These are phyloP conservation scores for Cryptosporidium viatorum DNA, from an alignment of 169 alveolate species.

Conservation along the genomic window DNA sequence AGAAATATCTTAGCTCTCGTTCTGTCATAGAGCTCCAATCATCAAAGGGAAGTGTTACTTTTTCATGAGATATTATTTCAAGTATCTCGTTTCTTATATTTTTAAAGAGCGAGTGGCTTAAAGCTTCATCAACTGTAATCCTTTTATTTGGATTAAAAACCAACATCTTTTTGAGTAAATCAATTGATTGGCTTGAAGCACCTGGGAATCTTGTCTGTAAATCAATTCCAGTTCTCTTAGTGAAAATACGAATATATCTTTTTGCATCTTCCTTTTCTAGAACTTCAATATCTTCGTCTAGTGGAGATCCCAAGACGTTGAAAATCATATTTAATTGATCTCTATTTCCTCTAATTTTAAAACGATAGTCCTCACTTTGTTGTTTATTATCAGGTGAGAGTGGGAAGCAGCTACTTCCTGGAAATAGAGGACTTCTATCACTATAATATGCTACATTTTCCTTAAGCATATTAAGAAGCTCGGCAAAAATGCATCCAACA, in stretches of 20 bases:
- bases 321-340: constrained; percentile 97
- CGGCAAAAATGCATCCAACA: constrained; percentile 96
- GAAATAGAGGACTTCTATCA: constrained; percentile 96
- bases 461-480: constrained; percentile 93
- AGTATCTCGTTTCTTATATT: constrained; percentile 83
- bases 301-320: constrained; percentile 97
- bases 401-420: constrained; percentile 97
- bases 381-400: constrained; percentile 92
- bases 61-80: constrained; percentile 77
- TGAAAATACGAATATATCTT: constrained; percentile 86
- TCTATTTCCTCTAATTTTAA: constrained; percentile 86
- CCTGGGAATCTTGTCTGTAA: constrained; percentile 85
- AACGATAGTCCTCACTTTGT: constrained; percentile 81
- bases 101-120: constrained; percentile 92
- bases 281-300: constrained; percentile 92
- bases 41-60: constrained; percentile 87
- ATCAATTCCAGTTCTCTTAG: constrained; percentile 83
- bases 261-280: constrained; percentile 89
- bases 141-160: constrained; percentile 92
- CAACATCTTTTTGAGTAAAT: constrained; percentile 92
- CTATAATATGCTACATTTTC: constrained; percentile 92
- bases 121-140: constrained; percentile 91
- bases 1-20: constrained; percentile 87
- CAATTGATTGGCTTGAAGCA: constrained; percentile 90
- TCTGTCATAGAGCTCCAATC: constrained; percentile 92